These are phyloP conservation scores for Botrytis pseudocinerea DNA, from an alignment of 2,329 filamentous ascomycete species.

Conservation along the genomic window DNA sequence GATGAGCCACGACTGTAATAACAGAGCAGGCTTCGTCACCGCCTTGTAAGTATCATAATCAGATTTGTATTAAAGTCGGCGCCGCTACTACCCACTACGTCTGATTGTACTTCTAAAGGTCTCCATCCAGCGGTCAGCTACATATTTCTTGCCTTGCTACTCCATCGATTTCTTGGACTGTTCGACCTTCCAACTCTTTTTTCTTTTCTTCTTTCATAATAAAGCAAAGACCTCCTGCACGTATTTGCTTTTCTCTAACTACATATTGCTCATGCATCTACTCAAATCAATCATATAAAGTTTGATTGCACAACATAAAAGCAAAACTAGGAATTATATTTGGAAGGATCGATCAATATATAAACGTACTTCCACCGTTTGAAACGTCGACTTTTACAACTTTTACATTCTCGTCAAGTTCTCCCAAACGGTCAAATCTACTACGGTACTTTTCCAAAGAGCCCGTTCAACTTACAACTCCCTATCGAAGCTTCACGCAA, in stretches of 20 bases:
- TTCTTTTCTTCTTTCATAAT: slow-evolving; percentile 17
- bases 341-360: slow-evolving; percentile 19
- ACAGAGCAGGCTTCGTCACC: slow-evolving; percentile 23
- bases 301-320: slow-evolving; percentile 23
- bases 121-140: slow-evolving; percentile 25
- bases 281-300: slow-evolving; percentile 21
- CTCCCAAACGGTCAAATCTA: neutral
- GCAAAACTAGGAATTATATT: neutral
- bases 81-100: slow-evolving; percentile 12
- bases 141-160: slow-evolving; percentile 21
- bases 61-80: slow-evolving; percentile 21
- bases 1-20: slow-evolving; percentile 23
- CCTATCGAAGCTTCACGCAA: slow-evolving; percentile 22
- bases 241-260: slow-evolving; percentile 18
- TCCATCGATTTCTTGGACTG: slow-evolving; percentile 1
- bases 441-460: neutral
- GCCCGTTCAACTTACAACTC: slow-evolving; percentile 11
- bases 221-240: slow-evolving; percentile 16
- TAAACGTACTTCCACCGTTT: slow-evolving; percentile 2
- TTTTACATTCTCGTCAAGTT: slow-evolving; percentile 12
- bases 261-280: slow-evolving; percentile 12
- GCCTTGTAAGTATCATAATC: neutral
- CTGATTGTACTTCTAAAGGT: slow-evolving; percentile 13
- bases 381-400: neutral
- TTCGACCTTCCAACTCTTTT: slow-evolving; percentile 4